Evolutionary conservation across 805 yeast genomes (phyloP), one percentile per base, ranked within the genome.

Genomic region (Henningerozyma blattae): DNA sequence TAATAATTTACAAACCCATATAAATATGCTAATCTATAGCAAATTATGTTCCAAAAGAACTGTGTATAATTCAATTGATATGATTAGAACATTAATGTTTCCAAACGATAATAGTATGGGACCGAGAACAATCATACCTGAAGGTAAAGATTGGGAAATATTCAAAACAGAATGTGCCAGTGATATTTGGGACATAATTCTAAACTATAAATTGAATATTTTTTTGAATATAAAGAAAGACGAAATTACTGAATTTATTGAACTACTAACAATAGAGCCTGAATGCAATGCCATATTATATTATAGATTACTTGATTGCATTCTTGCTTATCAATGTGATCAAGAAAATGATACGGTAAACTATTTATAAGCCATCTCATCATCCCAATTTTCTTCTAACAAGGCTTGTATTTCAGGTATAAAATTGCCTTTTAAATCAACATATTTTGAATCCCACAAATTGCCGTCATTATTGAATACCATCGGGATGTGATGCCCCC

Each of bases 21-120:
- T 24, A 9, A 24, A 24, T 15, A 5, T 5, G 5, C 33, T 43
- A 3, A 16, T 55, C 1, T 10, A 38, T 2, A 37, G 37, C 12
- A 37, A 33, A 7, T 27, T 50, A 13, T 32, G 40, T 16, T 36
- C 44, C 15, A 45, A 45, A 6, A 22, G 39, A 3, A 39, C 48
- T 8, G 36, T 48, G 10, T 44, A 46, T 2, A 34, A 34, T 2
- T 30, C 51, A 3, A 19, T 67, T 5, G 42, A 43, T n/a, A 41
- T 36, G 7, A 18, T 59, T 3, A 48, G 75, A 34, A 48, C 51
- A 20, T 47, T 54, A 20, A 40, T 70, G n/a, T 70, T 70, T 38
- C 75, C 76, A 3, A 51, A 50, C 18, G 72, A 70, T 45, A 67
- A 62, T 13, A 47, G 48, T n/a, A 62, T 71, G 67, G 75, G 75